These are phyloP conservation scores for Leishmania martiniquensis DNA, from an alignment of 208 protist genomes.

Conservation along the genomic window DNA sequence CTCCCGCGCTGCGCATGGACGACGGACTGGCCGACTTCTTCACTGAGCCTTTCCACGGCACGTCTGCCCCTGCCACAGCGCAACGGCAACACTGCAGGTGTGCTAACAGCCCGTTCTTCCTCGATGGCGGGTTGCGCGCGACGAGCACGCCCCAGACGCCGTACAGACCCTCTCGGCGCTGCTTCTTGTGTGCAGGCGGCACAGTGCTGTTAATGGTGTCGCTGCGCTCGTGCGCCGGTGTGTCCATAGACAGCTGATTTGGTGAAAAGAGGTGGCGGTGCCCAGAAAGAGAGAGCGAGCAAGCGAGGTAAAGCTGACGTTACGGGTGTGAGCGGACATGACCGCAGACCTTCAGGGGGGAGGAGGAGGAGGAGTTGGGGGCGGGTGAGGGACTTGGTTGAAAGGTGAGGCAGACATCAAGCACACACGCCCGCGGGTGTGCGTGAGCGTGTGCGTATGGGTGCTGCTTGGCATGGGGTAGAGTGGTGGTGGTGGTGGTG, in stretches of 20 bases:
- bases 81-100: constrained; percentile 8
- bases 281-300: neutral
- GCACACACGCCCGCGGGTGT: too few species aligned
- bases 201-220: neutral
- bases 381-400: neutral
- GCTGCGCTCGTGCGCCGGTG: neutral
- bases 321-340: too few species aligned
- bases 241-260: neutral
- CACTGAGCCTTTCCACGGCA: neutral
- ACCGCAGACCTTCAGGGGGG: too few species aligned
- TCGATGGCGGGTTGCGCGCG: constrained; percentile 10
- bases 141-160: constrained; percentile 44
- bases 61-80: neutral
- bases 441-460: too few species aligned
- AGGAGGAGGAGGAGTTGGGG: neutral
- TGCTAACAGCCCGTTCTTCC: constrained; percentile 30
- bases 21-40: neutral
- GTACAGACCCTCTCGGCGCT: neutral
- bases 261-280: neutral
- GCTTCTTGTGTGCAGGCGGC: neutral
- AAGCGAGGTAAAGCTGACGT: too few species aligned
- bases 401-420: too few species aligned
- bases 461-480: too few species aligned
- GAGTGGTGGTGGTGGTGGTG: too few species aligned
- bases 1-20: neutral